Conservation (phyloP, 306 rosid species). For the Albizia julibrissin region DNA sequence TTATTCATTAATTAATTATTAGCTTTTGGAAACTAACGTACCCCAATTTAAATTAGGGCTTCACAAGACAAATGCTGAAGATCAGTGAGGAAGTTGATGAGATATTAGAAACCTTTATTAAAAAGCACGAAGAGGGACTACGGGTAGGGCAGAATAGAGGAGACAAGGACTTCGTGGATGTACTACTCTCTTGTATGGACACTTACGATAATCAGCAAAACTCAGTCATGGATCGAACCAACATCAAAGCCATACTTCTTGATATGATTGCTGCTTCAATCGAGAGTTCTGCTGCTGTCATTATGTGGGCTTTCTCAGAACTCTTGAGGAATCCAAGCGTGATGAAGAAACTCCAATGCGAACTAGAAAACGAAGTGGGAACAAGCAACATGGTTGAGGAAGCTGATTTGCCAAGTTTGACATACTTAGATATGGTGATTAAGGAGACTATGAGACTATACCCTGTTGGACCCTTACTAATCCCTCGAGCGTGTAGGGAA, state of each 20-base stretch:
- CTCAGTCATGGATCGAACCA: constrained; percentile 12
- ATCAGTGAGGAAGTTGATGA: constrained; percentile 26
- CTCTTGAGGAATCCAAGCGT: background rate
- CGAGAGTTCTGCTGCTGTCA: background rate
- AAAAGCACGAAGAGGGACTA: constrained; percentile 30
- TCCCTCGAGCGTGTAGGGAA: background rate
- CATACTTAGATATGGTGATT: background rate
- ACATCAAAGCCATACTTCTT: background rate
- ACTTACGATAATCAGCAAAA: constrained; percentile 19
- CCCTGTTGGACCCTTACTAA: background rate
- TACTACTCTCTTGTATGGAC: constrained; percentile 33
- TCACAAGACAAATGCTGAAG: constrained; percentile 29
- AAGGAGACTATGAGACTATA: background rate
- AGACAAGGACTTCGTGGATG: constrained; percentile 32
- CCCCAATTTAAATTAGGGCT: constrained; percentile 15
- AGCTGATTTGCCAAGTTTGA: background rate
- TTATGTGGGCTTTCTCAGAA: background rate
- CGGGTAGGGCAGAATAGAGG: background rate
- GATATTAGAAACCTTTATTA: constrained; percentile 34
- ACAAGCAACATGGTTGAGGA: background rate
- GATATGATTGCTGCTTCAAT: background rate
- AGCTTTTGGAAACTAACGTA: no score
- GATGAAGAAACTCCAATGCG: background rate
- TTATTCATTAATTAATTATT: no score
- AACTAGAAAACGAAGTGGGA: background rate